These are phyloP conservation scores for Leccinum rimulosum DNA, from an alignment of 768 basidiomycete species.

Conservation along the genomic window DNA sequence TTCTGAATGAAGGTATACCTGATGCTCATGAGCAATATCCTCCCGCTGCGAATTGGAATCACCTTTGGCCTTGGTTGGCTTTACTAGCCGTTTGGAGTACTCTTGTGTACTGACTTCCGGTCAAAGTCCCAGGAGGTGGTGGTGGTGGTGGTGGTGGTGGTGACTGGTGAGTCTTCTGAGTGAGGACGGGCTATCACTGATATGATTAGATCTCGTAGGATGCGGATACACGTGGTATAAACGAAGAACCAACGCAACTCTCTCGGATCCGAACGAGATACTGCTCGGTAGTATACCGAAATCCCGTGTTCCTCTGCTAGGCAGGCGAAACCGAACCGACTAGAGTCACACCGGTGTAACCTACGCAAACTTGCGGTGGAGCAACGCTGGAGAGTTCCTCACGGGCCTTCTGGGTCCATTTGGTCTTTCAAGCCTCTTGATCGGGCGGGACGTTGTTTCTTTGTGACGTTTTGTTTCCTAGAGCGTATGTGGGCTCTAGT, in stretches of 20 bases:
- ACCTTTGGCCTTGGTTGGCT: background rate
- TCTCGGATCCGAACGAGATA: background rate
- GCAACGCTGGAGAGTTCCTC: background rate
- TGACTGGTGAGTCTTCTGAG: background rate
- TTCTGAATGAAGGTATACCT: background rate
- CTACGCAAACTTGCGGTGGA: background rate
- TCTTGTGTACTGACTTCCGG: background rate
- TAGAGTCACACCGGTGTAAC: no score
- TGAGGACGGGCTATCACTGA: background rate
- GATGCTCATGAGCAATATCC: background rate
- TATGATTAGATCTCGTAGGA: conserved; percentile 1
- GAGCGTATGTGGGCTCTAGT: background rate
- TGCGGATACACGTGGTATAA: background rate
- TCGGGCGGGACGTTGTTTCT: background rate
- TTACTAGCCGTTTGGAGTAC: background rate
- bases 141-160: background rate
- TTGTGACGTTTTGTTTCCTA: background rate
- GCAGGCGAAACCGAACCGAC: background rate
- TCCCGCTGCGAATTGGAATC: background rate
- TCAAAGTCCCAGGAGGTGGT: no score
- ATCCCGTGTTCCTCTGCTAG: background rate
- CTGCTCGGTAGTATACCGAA: background rate
- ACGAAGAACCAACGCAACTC: background rate
- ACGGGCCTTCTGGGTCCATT: background rate
- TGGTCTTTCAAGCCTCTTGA: background rate